These are phyloP conservation scores for Asterophora lycoperdoides DNA, from an alignment of 768 basidiomycete genomes.

Conservation along the genomic window DNA sequence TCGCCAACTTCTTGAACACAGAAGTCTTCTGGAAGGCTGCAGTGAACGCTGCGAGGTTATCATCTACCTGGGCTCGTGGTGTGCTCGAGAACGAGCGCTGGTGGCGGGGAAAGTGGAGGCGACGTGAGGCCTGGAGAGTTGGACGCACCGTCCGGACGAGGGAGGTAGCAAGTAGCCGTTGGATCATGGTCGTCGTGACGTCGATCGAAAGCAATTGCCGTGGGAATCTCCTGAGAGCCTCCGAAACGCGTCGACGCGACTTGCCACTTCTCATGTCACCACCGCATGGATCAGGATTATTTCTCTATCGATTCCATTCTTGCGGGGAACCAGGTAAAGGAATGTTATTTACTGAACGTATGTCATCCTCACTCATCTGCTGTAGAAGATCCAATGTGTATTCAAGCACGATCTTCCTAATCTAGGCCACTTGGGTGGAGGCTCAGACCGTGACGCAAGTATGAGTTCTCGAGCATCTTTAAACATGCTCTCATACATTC, in stretches of 20 bases:
- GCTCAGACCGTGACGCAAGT: conserved; percentile 76
- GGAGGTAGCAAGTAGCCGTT: conserved; percentile 12
- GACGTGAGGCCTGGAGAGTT: conserved; percentile 7
- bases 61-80: conserved; percentile 24
- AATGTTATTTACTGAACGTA: not conserved
- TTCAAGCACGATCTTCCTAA: conserved; percentile 82
- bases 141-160: conserved; percentile 11
- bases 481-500: not conserved
- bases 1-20: conserved; percentile 43
- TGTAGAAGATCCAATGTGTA: conserved; percentile 87
- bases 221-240: conserved; percentile 13
- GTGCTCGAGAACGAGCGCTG: conserved; percentile 18
- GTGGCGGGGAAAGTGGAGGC: conserved; percentile 4
- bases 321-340: conserved; percentile 78
- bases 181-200: conserved; percentile 14
- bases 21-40: conserved; percentile 42
- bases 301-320: conserved; percentile 90
- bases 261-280: not conserved
- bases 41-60: conserved; percentile 29
- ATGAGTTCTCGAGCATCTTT: conserved; percentile 5
- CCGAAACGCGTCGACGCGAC: conserved; percentile 19
- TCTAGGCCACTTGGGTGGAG: conserved; percentile 88
- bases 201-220: conserved; percentile 1
- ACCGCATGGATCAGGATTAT: conserved; percentile 82
- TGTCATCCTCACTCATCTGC: not conserved